Conservation (phyloP, 768 basidiomycete genomes). For the Pisolithus albus region DNA sequence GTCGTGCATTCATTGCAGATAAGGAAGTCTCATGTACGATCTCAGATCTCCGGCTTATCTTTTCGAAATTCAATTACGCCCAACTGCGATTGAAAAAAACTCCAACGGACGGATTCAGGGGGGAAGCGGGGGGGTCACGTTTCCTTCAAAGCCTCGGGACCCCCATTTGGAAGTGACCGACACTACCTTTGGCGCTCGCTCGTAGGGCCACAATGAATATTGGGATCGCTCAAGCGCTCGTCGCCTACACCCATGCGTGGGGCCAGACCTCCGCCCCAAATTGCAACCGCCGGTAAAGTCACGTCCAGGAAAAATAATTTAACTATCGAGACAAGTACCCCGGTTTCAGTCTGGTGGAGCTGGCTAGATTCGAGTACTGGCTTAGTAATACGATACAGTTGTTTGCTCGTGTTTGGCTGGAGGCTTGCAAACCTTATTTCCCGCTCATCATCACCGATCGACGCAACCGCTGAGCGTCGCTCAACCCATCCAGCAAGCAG, state of each 20-base stretch:
- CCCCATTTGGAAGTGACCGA: too few species aligned
- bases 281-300: too few species aligned
- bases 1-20: background rate
- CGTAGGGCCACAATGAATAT: too few species aligned
- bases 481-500: conserved; percentile 29
- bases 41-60: conserved; percentile 1
- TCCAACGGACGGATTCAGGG: background rate
- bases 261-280: too few species aligned
- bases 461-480: background rate
- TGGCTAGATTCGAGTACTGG: background rate
- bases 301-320: too few species aligned
- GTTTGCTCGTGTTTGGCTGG: conserved; percentile 14
- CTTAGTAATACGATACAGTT: background rate
- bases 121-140: too few species aligned
- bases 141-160: too few species aligned
- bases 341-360: background rate
- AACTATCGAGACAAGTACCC: background rate
- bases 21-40: background rate
- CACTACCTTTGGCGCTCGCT: too few species aligned
- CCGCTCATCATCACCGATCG: background rate
- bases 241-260: too few species aligned
- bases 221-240: too few species aligned
- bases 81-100: too few species aligned
- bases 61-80: background rate
- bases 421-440: conserved; percentile 30